Conservation (phyloP, 148 eudicot species). For the Oxyria digyna region DNA sequence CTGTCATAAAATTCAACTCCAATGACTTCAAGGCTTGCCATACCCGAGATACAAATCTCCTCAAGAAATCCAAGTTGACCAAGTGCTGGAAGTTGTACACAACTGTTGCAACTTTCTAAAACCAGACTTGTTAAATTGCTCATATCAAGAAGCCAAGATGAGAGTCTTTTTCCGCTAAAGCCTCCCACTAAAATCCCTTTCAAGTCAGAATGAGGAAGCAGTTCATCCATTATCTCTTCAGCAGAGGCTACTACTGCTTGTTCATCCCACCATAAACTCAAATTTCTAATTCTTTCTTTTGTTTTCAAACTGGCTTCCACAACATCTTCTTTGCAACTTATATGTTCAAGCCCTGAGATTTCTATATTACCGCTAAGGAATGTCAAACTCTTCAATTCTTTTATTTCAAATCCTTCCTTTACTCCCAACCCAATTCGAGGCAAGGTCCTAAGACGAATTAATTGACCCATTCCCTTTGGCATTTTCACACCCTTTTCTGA, state of each 20-base stretch:
- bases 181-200: not conserved
- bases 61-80: no score
- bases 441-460: no score
- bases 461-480: no score
- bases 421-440: not conserved
- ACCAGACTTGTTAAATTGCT: not conserved
- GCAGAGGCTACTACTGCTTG: not conserved
- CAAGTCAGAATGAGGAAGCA: not conserved
- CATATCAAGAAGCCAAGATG: not conserved
- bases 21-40: not conserved
- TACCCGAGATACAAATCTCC: not conserved
- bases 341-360: not conserved
- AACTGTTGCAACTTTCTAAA: not conserved
- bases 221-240: conserved; percentile 1
- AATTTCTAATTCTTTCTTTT: not conserved
- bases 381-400: not conserved
- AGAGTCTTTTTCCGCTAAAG: not conserved
- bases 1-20: not conserved
- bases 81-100: not conserved
- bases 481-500: no score
- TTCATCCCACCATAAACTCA: not conserved
- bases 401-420: not conserved
- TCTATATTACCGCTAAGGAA: not conserved
- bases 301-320: not conserved
- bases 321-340: conserved; percentile 1